Conservation (phyloP, 1,139 yeast species). For the Meyerozyma carpophila region DNA sequence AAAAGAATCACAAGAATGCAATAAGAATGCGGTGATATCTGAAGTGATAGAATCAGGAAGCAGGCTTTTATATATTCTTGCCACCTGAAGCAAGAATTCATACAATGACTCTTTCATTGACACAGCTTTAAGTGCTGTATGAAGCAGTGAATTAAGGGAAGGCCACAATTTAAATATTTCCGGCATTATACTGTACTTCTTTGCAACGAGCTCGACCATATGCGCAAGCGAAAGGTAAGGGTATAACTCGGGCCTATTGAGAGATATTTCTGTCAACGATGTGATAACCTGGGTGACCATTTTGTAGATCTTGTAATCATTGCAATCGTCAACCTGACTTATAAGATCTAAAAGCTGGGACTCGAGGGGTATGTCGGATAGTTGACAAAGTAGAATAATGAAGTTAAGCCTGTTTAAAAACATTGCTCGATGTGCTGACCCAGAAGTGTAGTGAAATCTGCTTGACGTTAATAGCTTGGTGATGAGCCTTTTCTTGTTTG, state of each 20-base stretch:
- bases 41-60: not conserved
- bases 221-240: not conserved
- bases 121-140: not conserved
- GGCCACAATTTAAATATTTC: not conserved
- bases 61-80: not conserved
- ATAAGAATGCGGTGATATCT: not conserved
- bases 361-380: slow-evolving; percentile 30
- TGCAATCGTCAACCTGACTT: slow-evolving; percentile 16
- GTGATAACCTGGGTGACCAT: slow-evolving; percentile 21
- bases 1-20: not conserved
- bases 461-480: slow-evolving; percentile 38
- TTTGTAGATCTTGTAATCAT: slow-evolving; percentile 22
- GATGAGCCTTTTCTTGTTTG: slow-evolving; percentile 27
- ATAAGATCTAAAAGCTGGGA: slow-evolving; percentile 25
- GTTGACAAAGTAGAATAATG: slow-evolving; percentile 26
- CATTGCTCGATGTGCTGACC: slow-evolving; percentile 23
- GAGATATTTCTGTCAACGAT: not conserved
- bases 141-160: not conserved
- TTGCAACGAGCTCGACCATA: not conserved
- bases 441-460: slow-evolving; percentile 23
- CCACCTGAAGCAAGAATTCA: not conserved
- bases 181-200: not conserved
- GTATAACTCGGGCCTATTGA: not conserved
- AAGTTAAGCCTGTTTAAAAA: slow-evolving; percentile 36
- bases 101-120: not conserved